A percentile compares a stretch with the other conserved stretches of the same genome.
Evolutionary conservation across 148 eudicot species (phyloP).

Genomic region (Cornus florida): DNA sequence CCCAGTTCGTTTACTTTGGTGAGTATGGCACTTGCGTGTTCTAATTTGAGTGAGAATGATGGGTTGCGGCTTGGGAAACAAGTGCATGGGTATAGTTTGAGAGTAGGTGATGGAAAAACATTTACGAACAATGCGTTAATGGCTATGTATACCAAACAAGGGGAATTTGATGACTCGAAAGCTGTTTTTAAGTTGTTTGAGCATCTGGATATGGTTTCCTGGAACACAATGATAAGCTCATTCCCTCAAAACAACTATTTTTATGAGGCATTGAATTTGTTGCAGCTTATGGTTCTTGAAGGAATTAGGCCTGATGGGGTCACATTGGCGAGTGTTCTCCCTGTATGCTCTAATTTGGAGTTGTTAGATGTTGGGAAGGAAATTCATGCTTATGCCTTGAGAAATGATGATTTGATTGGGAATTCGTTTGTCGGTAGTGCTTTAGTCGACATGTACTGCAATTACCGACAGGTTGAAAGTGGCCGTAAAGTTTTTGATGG

Average conservation of each 20-base stretch:
- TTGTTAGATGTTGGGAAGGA: constrained; percentile 70
- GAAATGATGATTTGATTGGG: constrained; percentile 45
- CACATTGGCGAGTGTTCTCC: too few species aligned
- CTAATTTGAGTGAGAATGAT: constrained; percentile 45
- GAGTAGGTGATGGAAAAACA: constrained; percentile 47
- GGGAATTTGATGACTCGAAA: too few species aligned
- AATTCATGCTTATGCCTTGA: constrained; percentile 75
- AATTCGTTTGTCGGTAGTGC: constrained; percentile 80
- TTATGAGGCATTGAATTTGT: too few species aligned
- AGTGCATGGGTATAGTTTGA: constrained; percentile 73
- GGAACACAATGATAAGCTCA: too few species aligned
- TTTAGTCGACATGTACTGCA: constrained; percentile 91
- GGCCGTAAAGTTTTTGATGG: too few species aligned
- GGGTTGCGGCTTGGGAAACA: constrained; percentile 87
- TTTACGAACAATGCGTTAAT: too few species aligned
- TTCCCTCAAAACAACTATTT: too few species aligned
- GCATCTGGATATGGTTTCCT: too few species aligned
- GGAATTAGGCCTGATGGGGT: too few species aligned
- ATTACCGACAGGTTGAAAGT: constrained; percentile 57
- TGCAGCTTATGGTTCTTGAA: too few species aligned
- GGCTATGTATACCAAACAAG: too few species aligned
- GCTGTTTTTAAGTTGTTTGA: too few species aligned
- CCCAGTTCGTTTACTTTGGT: constrained; percentile 79
- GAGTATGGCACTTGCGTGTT: constrained; percentile 60
- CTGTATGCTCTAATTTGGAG: constrained; percentile 81